These are phyloP conservation scores for Coniochaeta pulveracea DNA, from an alignment of 2,329 filamentous ascomycete species.

Conservation along the genomic window DNA sequence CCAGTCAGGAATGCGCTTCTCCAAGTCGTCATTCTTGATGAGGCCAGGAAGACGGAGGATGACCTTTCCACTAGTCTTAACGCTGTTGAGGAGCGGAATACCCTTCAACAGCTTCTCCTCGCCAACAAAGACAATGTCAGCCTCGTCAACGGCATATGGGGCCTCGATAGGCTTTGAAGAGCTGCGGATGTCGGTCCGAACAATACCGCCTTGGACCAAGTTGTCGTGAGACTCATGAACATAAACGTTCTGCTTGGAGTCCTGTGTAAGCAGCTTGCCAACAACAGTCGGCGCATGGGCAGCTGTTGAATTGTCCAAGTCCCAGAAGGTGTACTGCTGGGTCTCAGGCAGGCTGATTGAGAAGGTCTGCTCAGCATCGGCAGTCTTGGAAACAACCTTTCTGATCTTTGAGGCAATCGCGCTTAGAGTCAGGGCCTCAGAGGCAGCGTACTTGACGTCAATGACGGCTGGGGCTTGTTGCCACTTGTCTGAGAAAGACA, in stretches of 20 bases:
- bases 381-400: slow-evolving; percentile 33
- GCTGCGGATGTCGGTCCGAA: slow-evolving; percentile 76
- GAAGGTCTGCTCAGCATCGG: slow-evolving; percentile 39
- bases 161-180: slow-evolving; percentile 77
- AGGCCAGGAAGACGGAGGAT: slow-evolving; percentile 66
- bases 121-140: slow-evolving; percentile 69
- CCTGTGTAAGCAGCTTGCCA: slow-evolving; percentile 56
- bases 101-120: slow-evolving; percentile 71
- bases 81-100: slow-evolving; percentile 58
- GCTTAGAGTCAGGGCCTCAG: slow-evolving; percentile 43
- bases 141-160: slow-evolving; percentile 68
- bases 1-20: slow-evolving; percentile 67
- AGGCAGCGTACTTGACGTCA: slow-evolving; percentile 83
- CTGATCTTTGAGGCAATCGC: slow-evolving; percentile 39
- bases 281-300: slow-evolving; percentile 51
- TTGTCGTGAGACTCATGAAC: slow-evolving; percentile 53
- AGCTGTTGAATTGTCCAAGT: slow-evolving; percentile 64
- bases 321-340: slow-evolving; percentile 90
- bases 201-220: slow-evolving; percentile 62
- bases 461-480: slow-evolving; percentile 51
- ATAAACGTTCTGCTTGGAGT: slow-evolving; percentile 51
- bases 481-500: slow-evolving; percentile 66
- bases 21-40: slow-evolving; percentile 80
- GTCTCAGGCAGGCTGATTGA: slow-evolving; percentile 39
- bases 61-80: slow-evolving; percentile 61